Evolutionary conservation across 331 rosid species (phyloP).

Genomic region (Ulmus americana): DNA sequence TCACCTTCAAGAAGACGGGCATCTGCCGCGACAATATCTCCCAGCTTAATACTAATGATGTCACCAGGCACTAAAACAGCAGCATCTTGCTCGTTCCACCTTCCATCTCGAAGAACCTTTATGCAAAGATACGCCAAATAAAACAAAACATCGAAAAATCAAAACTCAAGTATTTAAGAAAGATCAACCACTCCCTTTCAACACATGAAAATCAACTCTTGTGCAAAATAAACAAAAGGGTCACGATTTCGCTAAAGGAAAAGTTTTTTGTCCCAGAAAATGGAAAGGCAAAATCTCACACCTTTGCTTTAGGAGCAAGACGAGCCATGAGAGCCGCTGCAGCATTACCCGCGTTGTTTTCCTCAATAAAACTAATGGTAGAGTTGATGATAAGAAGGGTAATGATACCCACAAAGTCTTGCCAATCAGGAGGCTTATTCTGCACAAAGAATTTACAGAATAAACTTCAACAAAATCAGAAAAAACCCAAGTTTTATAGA

Average conservation of each 20-base stretch:
- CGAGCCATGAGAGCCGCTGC: conserved; percentile 99
- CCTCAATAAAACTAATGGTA: conserved; percentile 93
- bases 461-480: conserved; percentile 16
- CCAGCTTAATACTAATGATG: conserved; percentile 75
- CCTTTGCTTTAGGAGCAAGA: conserved; percentile 99
- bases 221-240: background rate
- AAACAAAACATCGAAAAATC: conserved; percentile 19
- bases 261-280: background rate
- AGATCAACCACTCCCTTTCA: conserved; percentile 5
- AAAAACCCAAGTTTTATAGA: conserved; percentile 3
- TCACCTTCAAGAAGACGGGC: conserved; percentile 97
- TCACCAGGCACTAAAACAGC: conserved; percentile 83
- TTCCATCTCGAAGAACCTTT: conserved; percentile 90
- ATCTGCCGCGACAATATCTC: conserved; percentile 85
- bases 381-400: conserved; percentile 87
- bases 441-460: conserved; percentile 24
- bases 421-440: conserved; percentile 94
- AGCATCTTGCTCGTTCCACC: conserved; percentile 88
- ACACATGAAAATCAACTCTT: background rate
- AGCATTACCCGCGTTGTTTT: conserved; percentile 94
- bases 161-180: background rate
- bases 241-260: background rate
- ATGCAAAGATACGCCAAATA: conserved; percentile 15
- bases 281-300: conserved; percentile 11
- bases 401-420: conserved; percentile 92